Base-by-base conservation (phyloP, 1,284 basidiomycete species). In the Ustilago bromivora region DNA sequence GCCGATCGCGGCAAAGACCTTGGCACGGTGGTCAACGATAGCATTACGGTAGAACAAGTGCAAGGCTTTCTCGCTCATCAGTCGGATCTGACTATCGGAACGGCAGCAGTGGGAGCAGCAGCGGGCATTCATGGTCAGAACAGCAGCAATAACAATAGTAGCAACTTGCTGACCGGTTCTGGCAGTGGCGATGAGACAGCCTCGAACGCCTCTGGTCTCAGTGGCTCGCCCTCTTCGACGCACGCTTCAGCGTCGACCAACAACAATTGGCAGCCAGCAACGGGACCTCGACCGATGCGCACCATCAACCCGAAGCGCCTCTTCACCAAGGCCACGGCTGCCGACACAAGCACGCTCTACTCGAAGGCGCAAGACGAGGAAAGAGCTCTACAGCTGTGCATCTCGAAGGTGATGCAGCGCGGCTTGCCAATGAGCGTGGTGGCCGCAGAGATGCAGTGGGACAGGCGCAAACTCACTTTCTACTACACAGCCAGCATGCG, bases 381-480 rank as follows among this genome's bases (percentile, higher is more conserved):
- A 68, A 95, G 96, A 86, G 96, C 96, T 19, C 88, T 99, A 66
- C 92, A 93, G 83, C 88, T 98, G 67, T 97, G 96, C 83, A 91
- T 94, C 85, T 92, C 90, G 70, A 98, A 98, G 87, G 95, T 97
- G 15, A 53, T 57, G 53, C 81, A 82, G 94, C 63, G 78, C 57
- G 85, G 95, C 84, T 88, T 99, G 82, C 95, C 95, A 17, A 99
- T 99, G 96, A 94, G 96, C 87, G 95, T 99, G 67, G 92, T 97
- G 65, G 95, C 97, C 85, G 96, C 95, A 36, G 96, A 98, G 88
- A 98, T 96, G 88, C 96, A 99, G 87, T 98, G 82, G 82, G 82
- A 84, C 60, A 92, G 96, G 57, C 93, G 95, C 87, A 98, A 98
- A 88, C 88, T 99, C 73, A 98, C 96, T 0, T 98, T 98, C 89